Conservation (phyloP, 139 green algal genomes). For the Spirogloea muscicola region DNA sequence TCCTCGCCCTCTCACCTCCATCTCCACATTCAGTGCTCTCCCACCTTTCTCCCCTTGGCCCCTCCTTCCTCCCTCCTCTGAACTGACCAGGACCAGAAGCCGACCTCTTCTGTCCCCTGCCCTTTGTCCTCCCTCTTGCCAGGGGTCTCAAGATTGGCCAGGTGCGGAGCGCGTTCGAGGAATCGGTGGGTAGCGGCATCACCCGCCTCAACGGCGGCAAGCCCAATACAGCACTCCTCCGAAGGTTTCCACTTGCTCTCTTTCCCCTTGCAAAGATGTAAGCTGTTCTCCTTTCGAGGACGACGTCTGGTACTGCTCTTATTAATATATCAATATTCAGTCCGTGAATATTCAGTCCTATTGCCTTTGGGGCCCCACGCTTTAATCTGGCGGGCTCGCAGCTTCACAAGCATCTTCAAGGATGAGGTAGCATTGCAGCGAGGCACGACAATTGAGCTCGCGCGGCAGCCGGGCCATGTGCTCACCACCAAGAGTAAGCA, state of each 20-base stretch:
- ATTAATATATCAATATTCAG: too few species aligned
- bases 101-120: too few species aligned
- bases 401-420: slow-evolving; percentile 25
- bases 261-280: too few species aligned
- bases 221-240: slow-evolving; percentile 2
- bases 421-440: slow-evolving; percentile 16
- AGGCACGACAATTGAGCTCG: slow-evolving; percentile 15
- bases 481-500: slow-evolving; percentile 11
- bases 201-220: neutral
- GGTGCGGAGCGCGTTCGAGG: slow-evolving; percentile 17
- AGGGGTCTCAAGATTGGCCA: slow-evolving; percentile 23
- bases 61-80: too few species aligned
- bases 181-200: slow-evolving; percentile 1
- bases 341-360: too few species aligned
- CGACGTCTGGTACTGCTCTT: too few species aligned
- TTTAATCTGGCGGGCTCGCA: too few species aligned
- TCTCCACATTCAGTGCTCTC: neutral
- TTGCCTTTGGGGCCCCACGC: too few species aligned
- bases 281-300: neutral
- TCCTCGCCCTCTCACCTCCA: too few species aligned
- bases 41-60: neutral
- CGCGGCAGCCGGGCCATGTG: neutral
- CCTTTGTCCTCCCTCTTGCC: too few species aligned
- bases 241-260: neutral
- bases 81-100: too few species aligned